These are phyloP conservation scores for Coemansia sp. DNA, from an alignment of 192 early-diverging fungal genomes.

Conservation along the genomic window DNA sequence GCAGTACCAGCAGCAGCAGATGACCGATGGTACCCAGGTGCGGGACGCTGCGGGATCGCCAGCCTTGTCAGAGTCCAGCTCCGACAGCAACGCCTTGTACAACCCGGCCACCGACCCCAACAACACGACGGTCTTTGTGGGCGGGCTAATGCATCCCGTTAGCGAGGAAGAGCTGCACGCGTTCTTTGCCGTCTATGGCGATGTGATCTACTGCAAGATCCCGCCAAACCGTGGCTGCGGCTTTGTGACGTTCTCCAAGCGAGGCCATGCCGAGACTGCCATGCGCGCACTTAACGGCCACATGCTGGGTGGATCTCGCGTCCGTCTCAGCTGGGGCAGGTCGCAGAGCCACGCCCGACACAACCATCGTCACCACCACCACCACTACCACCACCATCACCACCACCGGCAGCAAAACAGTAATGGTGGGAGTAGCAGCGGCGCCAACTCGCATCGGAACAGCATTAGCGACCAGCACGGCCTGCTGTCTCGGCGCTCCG, in stretches of 20 bases:
- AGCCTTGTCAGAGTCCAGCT: conserved; percentile 30
- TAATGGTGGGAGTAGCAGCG: conserved; percentile 35
- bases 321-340: conserved; percentile 74
- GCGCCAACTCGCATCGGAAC: conserved; percentile 36
- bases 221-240: conserved; percentile 94
- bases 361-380: conserved; percentile 42
- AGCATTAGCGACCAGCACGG: conserved; percentile 45
- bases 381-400: conserved; percentile 28
- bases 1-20: neutral
- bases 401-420: conserved; percentile 32
- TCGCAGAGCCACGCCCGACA: conserved; percentile 50
- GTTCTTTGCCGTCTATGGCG: conserved; percentile 85
- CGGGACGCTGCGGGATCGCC: conserved; percentile 33
- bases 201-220: conserved; percentile 91
- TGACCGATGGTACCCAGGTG: neutral
- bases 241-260: conserved; percentile 88
- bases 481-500: conserved; percentile 33
- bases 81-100: conserved; percentile 39
- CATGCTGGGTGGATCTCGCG: conserved; percentile 71
- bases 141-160: conserved; percentile 80
- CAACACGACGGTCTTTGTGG: conserved; percentile 98
- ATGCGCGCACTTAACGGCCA: conserved; percentile 89
- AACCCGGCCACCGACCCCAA: conserved; percentile 67
- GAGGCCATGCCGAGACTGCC: conserved; percentile 83
- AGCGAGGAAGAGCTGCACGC: conserved; percentile 83